Base-by-base conservation (phyloP, 768 basidiomycete species). In the Royoungia palumana region DNA sequence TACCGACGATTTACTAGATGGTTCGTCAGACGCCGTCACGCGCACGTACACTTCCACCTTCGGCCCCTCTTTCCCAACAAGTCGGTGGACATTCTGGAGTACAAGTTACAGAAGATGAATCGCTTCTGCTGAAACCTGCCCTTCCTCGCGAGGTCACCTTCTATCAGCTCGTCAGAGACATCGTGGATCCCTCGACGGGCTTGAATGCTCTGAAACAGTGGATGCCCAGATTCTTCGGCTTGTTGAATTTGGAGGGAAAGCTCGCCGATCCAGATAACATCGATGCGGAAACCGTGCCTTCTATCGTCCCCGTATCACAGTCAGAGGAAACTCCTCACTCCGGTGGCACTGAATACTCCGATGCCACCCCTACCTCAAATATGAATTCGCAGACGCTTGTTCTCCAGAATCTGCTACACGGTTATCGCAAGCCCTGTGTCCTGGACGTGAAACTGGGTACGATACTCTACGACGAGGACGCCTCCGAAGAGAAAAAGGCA, bases 401-500 rank as follows among this genome's bases (percentile, higher is more conserved):
- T 25, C 69, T 99, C 4, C 86, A 94, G 70, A 97, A 99, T 65
- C 70, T 94, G 12, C 69, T 87, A 2, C 68, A 85, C 55, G 62
- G 75, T 1, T 97, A 94, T 72, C 58, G 69, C 30, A 86, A 83
- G 63, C 94, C 94, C 6, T 92, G 89, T 56, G 79, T 96, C 49
- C 73, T 97, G 24, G 95, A 99, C 64, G 76, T 93, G 63, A 99
- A 98, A 67, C 85, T 98, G 14, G 96, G 96, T 1, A 94, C 87
- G 0, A 74, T 87, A 1, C 76, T 98, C n/a, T 89, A 89, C 54
- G 92, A 89, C 43, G 79, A 84, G 19, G 61, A 64, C 11, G 77
- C 87, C 5, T 65, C 77, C 0, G 74, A 78, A 2, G 89, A 88
- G 49, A 99, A 99, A 71, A 75, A 79, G 50, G 76, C 70, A 35